Evolutionary conservation across 495 filamentous ascomycete species (phyloP).

Genomic region (Hypoxylon intermedium): DNA sequence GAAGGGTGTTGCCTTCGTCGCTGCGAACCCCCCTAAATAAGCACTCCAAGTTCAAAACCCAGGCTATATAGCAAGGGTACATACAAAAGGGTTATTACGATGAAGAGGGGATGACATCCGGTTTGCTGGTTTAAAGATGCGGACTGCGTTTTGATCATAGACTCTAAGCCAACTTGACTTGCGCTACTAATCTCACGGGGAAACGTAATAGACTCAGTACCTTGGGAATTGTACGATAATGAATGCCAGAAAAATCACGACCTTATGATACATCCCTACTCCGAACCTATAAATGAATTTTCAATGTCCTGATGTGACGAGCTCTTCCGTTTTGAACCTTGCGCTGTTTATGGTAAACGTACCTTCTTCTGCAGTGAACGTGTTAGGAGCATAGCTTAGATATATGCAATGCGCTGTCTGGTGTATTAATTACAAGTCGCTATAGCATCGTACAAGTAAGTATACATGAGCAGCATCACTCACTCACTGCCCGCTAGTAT

Average conservation of each 20-base stretch:
- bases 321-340: no score
- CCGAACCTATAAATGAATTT: no score
- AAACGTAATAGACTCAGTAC: constrained; percentile 23
- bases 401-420: no score
- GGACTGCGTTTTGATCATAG: constrained; percentile 4
- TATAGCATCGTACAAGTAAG: background rate
- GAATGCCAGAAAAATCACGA: constrained; percentile 26
- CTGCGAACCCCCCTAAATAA: constrained; percentile 63
- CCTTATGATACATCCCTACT: constrained; percentile 12
- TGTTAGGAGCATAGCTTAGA: no score
- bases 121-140: constrained; percentile 5
- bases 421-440: no score
- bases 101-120: background rate
- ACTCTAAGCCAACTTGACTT: constrained; percentile 8
- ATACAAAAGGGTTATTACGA: constrained; percentile 16
- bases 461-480: background rate
- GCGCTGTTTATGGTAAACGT: no score
- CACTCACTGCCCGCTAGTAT: constrained; percentile 60
- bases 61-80: constrained; percentile 19
- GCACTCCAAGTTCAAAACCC: constrained; percentile 4
- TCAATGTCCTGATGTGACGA: no score
- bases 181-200: constrained; percentile 11
- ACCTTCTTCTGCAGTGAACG: no score
- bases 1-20: constrained; percentile 62
- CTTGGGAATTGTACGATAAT: constrained; percentile 39